These are phyloP conservation scores for Biscogniauxia sp. DNA, from an alignment of 2,329 filamentous ascomycete genomes.

Conservation along the genomic window DNA sequence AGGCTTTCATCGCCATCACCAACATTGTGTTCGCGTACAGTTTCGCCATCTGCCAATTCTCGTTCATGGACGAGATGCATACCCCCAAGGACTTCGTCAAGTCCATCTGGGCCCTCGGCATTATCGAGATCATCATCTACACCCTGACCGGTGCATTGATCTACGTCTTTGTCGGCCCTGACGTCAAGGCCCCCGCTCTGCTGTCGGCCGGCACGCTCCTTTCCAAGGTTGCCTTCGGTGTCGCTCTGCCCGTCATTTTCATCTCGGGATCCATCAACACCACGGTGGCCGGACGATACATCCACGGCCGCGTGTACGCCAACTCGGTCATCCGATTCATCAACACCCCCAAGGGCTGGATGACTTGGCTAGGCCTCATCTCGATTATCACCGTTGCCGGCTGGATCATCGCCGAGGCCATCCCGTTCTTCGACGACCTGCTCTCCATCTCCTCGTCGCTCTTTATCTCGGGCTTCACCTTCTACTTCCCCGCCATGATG, in stretches of 20 bases:
- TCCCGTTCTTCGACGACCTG: slow-evolving; percentile 70
- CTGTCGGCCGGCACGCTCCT: slow-evolving; percentile 52
- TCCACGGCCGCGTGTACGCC: slow-evolving; percentile 33
- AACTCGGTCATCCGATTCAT: slow-evolving; percentile 33
- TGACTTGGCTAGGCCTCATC: slow-evolving; percentile 58
- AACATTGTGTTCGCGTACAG: slow-evolving; percentile 65
- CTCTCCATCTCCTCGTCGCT: slow-evolving; percentile 53
- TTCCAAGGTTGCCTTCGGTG: slow-evolving; percentile 59
- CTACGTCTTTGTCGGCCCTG: slow-evolving; percentile 58
- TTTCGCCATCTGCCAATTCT: slow-evolving; percentile 37
- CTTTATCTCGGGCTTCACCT: slow-evolving; percentile 48
- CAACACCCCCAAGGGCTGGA: slow-evolving; percentile 34
- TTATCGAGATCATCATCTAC: slow-evolving; percentile 56
- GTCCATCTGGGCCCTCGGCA: slow-evolving; percentile 51
- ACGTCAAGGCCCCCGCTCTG: slow-evolving; percentile 59
- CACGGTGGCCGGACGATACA: slow-evolving; percentile 46
- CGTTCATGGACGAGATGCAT: slow-evolving; percentile 39
- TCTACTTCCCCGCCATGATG: slow-evolving; percentile 36
- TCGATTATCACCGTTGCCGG: slow-evolving; percentile 58
- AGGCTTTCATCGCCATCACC: slow-evolving; percentile 51
- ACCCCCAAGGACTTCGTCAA: slow-evolving; percentile 39
- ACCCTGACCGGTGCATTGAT: slow-evolving; percentile 58
- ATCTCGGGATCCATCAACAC: slow-evolving; percentile 64
- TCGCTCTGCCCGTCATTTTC: slow-evolving; percentile 63
- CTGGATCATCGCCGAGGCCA: slow-evolving; percentile 69